These are phyloP conservation scores for Blastobotrys capitulatus DNA, from an alignment of 1,139 yeast genomes.

Conservation along the genomic window DNA sequence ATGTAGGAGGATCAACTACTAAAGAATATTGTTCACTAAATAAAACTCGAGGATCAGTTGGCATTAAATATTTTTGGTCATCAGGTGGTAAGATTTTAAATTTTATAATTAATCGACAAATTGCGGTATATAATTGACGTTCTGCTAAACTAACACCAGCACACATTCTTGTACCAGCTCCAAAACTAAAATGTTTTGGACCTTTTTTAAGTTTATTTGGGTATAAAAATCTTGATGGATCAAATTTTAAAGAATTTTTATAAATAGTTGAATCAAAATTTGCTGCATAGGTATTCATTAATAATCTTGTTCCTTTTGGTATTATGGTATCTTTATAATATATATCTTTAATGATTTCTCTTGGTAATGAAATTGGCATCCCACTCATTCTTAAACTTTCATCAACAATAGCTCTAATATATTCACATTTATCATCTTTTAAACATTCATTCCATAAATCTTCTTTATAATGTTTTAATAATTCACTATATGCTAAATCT, in stretches of 20 bases:
- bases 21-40: constrained; percentile 23
- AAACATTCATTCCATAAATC: constrained; percentile 47
- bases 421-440: constrained; percentile 38
- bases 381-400: constrained; percentile 65
- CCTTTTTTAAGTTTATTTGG: constrained; percentile 19
- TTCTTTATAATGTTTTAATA: constrained; percentile 31
- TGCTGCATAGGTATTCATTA: constrained; percentile 68
- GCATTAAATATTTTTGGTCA: constrained; percentile 26
- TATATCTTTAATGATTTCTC: constrained; percentile 51
- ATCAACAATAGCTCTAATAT: constrained; percentile 51
- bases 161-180: constrained; percentile 67
- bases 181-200: constrained; percentile 54
- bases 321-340: constrained; percentile 38
- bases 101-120: constrained; percentile 38
- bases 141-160: constrained; percentile 59
- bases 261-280: constrained; percentile 53
- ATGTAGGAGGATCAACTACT: constrained; percentile 26
- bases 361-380: constrained; percentile 61
- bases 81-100: constrained; percentile 42
- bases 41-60: constrained; percentile 20
- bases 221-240: constrained; percentile 55
- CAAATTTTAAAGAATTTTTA: constrained; percentile 45
- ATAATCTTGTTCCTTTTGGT: constrained; percentile 51
- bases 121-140: constrained; percentile 51
- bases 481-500: constrained; percentile 36